These are phyloP conservation scores for Larix kaempferi DNA, from an alignment of 75 land plant genomes.

Conservation along the genomic window DNA sequence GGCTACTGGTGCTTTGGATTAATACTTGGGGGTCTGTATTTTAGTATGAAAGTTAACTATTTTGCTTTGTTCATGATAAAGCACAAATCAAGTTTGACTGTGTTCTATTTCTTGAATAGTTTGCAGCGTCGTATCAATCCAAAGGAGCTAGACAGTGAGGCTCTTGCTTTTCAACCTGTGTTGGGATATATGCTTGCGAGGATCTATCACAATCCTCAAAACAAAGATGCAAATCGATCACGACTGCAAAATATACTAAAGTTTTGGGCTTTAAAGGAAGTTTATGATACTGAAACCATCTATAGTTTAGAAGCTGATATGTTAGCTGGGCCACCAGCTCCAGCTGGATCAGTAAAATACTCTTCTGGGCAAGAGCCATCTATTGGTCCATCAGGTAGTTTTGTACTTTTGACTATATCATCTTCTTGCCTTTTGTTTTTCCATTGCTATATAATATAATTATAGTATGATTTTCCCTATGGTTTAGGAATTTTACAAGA, in stretches of 20 bases:
- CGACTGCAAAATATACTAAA: constrained; percentile 82
- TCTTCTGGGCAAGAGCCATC: constrained; percentile 10
- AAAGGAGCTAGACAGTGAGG: constrained; percentile 87
- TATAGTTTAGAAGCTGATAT: constrained; percentile 70
- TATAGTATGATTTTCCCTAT: too few species aligned
- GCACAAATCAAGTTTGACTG: too few species aligned
- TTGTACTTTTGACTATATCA: too few species aligned
- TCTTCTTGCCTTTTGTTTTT: too few species aligned
- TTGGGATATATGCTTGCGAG: constrained; percentile 89
- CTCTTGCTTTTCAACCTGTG: constrained; percentile 88
- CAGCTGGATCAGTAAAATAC: constrained; percentile 12
- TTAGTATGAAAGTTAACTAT: too few species aligned
- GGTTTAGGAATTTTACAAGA: constrained; percentile 14
- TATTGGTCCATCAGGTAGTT: constrained; percentile 6
- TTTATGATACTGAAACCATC: constrained; percentile 81
- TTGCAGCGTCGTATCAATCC: constrained; percentile 64
- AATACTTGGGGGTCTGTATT: neutral
- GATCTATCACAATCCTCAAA: constrained; percentile 79
- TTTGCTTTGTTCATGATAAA: too few species aligned
- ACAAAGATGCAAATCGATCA: constrained; percentile 73
- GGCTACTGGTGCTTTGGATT: neutral
- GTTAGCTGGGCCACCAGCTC: constrained; percentile 57
- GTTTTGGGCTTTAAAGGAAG: constrained; percentile 95
- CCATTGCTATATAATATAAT: too few species aligned
- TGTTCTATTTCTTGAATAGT: constrained; percentile 29